Base-by-base conservation (phyloP, 2,329 filamentous ascomycete species). In the Macrophomina phaseolina region DNA sequence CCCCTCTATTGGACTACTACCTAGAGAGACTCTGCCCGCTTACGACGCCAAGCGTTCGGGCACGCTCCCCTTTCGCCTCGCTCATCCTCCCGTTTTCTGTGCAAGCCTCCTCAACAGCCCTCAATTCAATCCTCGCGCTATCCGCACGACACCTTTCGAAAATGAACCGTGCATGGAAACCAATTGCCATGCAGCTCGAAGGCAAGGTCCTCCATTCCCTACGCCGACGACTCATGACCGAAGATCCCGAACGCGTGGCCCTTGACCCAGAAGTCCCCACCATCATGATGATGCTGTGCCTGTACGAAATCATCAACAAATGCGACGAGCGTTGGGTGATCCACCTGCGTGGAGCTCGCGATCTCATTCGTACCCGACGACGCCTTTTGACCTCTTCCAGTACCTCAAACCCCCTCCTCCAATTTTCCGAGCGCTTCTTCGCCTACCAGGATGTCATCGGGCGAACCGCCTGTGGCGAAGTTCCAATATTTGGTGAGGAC, bases 391-490 rank as follows among this genome's bases (percentile, higher is more conserved):
- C 8, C 67, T 53, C n/a, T 73, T 65, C 8, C 67, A 58, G 16
- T 73, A 72, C 70, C 32, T 49, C 23, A 60, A 64, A 67, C 30
- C 61, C 67, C 30, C 68, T 70, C 16, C 73, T 78, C 0, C 78
- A 72, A 2, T 74, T 78, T 5, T 79, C 81, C 0, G 82, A 84
- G 68, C 76, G 79, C 1, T 84, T 84, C 68, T 84, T 85, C 65
- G 83, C 83, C 3, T 84, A 83, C 14, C 83, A 84, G 67, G 83
- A 85, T 67, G 81, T 83, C 16, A 84, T 84, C 68, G 82, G 83
- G 34, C 78, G 82, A 40, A 85, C 83, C 0, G 83, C 83, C 0
- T 85, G 82, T 62, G 82, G 81, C 2, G 80, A 83, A 11, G 78
- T 80, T 8, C 79, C 81, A 0, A 72, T 82, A 0, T 84, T 84